Evolutionary conservation across 2,329 filamentous ascomycete species (phyloP).

Genomic region (Geosmithia morbida): DNA sequence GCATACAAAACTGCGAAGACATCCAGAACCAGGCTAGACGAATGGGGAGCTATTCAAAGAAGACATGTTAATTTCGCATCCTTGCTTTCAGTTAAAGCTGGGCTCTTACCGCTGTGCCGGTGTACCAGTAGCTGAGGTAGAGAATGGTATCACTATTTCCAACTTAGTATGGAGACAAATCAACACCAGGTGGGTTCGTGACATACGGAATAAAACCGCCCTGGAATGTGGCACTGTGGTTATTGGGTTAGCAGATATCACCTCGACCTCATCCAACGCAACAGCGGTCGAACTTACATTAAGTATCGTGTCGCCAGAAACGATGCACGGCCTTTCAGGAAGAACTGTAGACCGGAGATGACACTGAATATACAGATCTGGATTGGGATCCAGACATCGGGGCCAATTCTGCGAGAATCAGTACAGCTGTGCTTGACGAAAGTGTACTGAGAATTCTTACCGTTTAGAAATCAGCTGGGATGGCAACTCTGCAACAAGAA

Average conservation of each 20-base stretch:
- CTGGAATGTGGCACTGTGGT: conserved; percentile 21
- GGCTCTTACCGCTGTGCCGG: conserved; percentile 26
- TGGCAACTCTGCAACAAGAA: conserved; percentile 36
- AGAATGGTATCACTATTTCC: conserved; percentile 26
- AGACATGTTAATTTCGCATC: background rate
- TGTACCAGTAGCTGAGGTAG: conserved; percentile 60
- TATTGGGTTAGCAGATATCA: background rate
- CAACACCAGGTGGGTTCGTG: background rate
- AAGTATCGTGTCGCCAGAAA: conserved; percentile 17
- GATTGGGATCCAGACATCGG: conserved; percentile 34
- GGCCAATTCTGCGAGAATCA: conserved; percentile 16
- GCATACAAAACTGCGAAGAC: conserved; percentile 13
- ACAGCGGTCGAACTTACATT: conserved; percentile 8
- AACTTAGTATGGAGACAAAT: background rate
- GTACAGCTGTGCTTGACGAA: conserved; percentile 5
- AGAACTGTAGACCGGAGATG: conserved; percentile 17
- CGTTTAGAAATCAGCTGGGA: conserved; percentile 34
- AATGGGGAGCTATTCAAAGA: conserved; percentile 34
- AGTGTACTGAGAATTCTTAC: background rate
- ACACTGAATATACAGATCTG: conserved; percentile 21
- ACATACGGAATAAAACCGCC: conserved; percentile 45
- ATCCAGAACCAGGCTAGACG: conserved; percentile 57
- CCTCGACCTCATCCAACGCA: background rate
- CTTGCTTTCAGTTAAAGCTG: background rate
- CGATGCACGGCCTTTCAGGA: conserved; percentile 14